phyloP scores from a whole-genome alignment of 345 rosid genomes.

The Eucalyptus microcorys region DNA sequence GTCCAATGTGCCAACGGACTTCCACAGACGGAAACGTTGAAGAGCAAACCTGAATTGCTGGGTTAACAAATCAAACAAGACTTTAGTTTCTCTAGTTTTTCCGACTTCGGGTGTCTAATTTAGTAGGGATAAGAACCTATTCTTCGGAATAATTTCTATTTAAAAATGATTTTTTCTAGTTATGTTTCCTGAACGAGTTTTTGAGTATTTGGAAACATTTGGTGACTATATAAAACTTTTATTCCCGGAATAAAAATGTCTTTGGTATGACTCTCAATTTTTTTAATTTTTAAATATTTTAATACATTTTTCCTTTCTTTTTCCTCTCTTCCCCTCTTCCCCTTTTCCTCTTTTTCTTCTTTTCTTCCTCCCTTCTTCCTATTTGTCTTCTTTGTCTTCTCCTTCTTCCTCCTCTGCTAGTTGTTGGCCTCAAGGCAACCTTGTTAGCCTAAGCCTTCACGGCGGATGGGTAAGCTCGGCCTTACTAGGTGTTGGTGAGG shows the following conservation, averaged over 20 bases:
- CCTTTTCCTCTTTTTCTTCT: no score
- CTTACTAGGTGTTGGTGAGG: no score
- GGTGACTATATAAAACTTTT: no score
- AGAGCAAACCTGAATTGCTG: neutral
- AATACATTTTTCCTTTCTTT: no score
- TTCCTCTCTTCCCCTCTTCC: no score
- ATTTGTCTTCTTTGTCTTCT: no score
- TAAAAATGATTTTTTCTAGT: no score
- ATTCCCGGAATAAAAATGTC: accelerated
- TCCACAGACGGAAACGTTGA: neutral
- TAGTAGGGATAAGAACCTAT: neutral
- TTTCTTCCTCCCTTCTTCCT: no score
- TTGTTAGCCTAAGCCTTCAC: no score
- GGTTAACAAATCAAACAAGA: neutral
- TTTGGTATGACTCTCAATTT: accelerated
- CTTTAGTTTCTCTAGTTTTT: neutral
- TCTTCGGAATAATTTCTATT: accelerated
- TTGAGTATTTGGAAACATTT: accelerated
- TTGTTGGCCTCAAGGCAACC: accelerated
- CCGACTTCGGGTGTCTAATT: neutral
- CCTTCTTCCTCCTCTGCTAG: no score
- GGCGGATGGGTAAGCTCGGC: accelerated
- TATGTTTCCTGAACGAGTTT: no score
- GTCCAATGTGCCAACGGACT: neutral
- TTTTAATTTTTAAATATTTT: no score